phyloP scores from a whole-genome alignment of 257 asterid species.

The Solanum habrochaites region DNA sequence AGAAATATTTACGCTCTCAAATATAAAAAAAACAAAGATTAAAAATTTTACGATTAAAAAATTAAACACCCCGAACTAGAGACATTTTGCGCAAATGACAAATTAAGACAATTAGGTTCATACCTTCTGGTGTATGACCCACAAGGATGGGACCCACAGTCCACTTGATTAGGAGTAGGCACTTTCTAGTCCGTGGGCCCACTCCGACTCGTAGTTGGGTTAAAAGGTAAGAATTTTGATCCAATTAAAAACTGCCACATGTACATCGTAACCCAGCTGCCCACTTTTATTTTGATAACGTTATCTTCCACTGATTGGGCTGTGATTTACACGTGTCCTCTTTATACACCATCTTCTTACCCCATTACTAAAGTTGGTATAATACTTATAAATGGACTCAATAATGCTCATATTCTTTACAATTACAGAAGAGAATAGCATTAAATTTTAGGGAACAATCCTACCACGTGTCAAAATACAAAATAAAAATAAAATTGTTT shows the following conservation, averaged over 20 bases:
- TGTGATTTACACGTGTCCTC: constrained; percentile 29
- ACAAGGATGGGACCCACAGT: neutral
- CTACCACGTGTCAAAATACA: neutral
- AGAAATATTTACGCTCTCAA: too few species aligned
- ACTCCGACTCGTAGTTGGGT: neutral
- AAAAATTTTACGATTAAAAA: too few species aligned
- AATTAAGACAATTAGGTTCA: neutral
- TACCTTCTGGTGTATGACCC: neutral
- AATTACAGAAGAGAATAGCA: neutral
- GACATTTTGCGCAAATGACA: too few species aligned
- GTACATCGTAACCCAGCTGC: constrained; percentile 1
- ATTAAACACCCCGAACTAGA: too few species aligned
- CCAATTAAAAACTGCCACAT: constrained; percentile 14
- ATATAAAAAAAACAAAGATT: too few species aligned
- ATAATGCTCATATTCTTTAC: neutral
- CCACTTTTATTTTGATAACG: constrained; percentile 30
- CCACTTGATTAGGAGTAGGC: neutral
- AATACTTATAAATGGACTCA: neutral
- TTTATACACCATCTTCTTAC: neutral
- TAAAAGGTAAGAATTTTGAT: neutral
- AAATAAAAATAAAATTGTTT: neutral
- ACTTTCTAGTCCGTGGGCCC: neutral
- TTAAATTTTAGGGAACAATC: neutral
- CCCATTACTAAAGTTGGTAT: neutral
- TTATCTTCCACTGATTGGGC: constrained; percentile 36